Evolutionary conservation across 805 yeast genomes (phyloP).

Genomic region (Candida krabiensis): DNA sequence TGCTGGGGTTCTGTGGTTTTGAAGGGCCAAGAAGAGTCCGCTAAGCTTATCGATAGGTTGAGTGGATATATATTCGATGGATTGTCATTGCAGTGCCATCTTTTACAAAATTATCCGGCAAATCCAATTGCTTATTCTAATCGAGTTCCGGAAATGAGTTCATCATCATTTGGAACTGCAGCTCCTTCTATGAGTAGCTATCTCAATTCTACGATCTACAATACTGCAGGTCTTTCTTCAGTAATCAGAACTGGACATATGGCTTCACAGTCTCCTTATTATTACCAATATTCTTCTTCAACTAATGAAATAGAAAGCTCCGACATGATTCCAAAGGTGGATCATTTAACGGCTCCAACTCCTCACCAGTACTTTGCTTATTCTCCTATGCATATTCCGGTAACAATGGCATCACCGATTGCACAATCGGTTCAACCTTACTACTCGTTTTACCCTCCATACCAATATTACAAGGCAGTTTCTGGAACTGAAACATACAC

Average conservation of each 20-base stretch:
- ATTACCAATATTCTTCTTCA: not conserved
- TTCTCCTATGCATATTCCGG: slow-evolving; percentile 6
- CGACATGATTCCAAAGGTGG: not conserved
- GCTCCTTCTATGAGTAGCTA: no score
- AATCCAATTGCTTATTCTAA: no score
- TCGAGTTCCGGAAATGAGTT: no score
- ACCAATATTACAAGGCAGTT: slow-evolving; percentile 7
- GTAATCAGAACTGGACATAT: no score
- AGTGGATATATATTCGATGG: slow-evolving; percentile 23
- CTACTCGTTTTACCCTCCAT: slow-evolving; percentile 12
- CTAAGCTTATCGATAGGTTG: slow-evolving; percentile 13
- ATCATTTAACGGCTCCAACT: no score
- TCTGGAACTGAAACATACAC: slow-evolving; percentile 2
- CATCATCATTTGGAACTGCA: no score
- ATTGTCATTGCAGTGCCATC: slow-evolving; percentile 13
- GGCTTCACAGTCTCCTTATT: no score
- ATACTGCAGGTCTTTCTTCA: no score
- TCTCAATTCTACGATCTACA: no score
- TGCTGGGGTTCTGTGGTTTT: slow-evolving; percentile 22
- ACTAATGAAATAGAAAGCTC: no score
- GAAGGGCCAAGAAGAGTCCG: slow-evolving; percentile 8
- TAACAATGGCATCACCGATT: slow-evolving; percentile 5
- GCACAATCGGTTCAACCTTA: slow-evolving; percentile 6
- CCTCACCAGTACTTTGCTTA: slow-evolving; percentile 9
- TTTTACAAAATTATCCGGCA: slow-evolving; percentile 9